Conservation (phyloP, 1,284 basidiomycete genomes). For the Ustilago shanxiensis region DNA sequence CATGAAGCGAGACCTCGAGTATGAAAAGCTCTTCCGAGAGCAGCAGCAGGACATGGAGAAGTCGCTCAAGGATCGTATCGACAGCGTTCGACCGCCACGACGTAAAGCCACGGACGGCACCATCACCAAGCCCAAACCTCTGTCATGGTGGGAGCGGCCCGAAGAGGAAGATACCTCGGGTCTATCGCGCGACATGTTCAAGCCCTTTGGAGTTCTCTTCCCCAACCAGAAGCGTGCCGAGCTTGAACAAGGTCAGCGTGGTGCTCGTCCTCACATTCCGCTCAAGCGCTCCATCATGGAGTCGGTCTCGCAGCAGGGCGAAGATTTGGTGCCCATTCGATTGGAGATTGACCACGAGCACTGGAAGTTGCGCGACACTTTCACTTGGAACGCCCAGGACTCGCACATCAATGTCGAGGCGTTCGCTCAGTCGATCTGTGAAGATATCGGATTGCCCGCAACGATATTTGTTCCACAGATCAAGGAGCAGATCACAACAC, state of each 20-base stretch:
- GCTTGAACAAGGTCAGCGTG: slow-evolving; percentile 73
- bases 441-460: slow-evolving; percentile 85
- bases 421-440: slow-evolving; percentile 89
- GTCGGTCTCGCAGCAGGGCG: slow-evolving; percentile 77
- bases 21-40: slow-evolving; percentile 70
- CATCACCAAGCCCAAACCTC: slow-evolving; percentile 42
- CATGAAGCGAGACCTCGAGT: slow-evolving; percentile 74
- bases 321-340: slow-evolving; percentile 89
- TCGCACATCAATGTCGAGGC: slow-evolving; percentile 86
- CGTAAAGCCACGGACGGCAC: slow-evolving; percentile 40
- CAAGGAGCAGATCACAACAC: slow-evolving; percentile 86
- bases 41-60: slow-evolving; percentile 55
- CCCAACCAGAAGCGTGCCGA: slow-evolving; percentile 71
- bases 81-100: slow-evolving; percentile 48
- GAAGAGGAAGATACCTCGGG: slow-evolving; percentile 46
- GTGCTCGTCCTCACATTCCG: slow-evolving; percentile 48
- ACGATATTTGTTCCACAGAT: slow-evolving; percentile 80
- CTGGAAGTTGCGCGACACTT: slow-evolving; percentile 92
- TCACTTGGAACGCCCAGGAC: slow-evolving; percentile 95
- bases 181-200: slow-evolving; percentile 41
- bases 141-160: slow-evolving; percentile 65
- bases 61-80: slow-evolving; percentile 54
- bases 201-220: slow-evolving; percentile 56
- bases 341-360: slow-evolving; percentile 92
- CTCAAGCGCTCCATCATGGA: slow-evolving; percentile 71